Evolutionary conservation across 2,329 filamentous ascomycete species (phyloP).

Genomic region (Colletotrichum sp.): DNA sequence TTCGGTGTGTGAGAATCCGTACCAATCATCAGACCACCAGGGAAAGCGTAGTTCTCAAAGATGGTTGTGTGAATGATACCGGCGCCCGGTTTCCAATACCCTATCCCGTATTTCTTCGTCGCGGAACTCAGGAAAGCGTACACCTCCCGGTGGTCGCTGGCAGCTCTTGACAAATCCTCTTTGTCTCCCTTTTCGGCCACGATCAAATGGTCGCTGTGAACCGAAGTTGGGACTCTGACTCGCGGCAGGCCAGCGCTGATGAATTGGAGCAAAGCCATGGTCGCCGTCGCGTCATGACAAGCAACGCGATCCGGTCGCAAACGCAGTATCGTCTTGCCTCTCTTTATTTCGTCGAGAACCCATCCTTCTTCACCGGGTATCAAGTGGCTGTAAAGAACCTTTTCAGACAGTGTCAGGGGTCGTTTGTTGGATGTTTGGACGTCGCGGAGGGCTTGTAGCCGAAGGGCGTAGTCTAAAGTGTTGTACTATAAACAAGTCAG

Average conservation of each 20-base stretch:
- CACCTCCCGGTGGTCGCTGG: conserved; percentile 37
- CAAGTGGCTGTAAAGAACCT: conserved; percentile 42
- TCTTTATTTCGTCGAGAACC: conserved; percentile 32
- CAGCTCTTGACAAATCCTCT: conserved; percentile 31
- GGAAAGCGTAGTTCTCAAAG: conserved; percentile 43
- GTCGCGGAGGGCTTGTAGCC: conserved; percentile 17
- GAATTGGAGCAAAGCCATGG: conserved; percentile 47
- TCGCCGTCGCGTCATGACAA: conserved; percentile 46
- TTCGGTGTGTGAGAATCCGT: conserved; percentile 43
- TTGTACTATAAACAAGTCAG: conserved; percentile 14
- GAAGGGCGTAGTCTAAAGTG: conserved; percentile 21
- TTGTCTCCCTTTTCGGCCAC: conserved; percentile 33
- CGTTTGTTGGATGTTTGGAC: conserved; percentile 25
- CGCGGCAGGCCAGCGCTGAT: conserved; percentile 43
- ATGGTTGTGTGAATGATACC: conserved; percentile 44
- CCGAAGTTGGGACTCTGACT: conserved; percentile 41
- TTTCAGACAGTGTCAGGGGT: conserved; percentile 40
- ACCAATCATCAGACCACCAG: conserved; percentile 38
- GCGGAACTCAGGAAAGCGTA: conserved; percentile 42
- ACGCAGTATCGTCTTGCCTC: conserved; percentile 40
- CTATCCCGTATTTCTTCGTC: conserved; percentile 50
- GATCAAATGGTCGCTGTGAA: conserved; percentile 45
- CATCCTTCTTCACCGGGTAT: conserved; percentile 31
- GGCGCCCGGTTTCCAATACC: conserved; percentile 40
- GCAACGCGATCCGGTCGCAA: conserved; percentile 43